Evolutionary conservation across 305 asterid species (phyloP), one percentile per base, ranked within the genome.

Genomic region (Plantago lanceolata): DNA sequence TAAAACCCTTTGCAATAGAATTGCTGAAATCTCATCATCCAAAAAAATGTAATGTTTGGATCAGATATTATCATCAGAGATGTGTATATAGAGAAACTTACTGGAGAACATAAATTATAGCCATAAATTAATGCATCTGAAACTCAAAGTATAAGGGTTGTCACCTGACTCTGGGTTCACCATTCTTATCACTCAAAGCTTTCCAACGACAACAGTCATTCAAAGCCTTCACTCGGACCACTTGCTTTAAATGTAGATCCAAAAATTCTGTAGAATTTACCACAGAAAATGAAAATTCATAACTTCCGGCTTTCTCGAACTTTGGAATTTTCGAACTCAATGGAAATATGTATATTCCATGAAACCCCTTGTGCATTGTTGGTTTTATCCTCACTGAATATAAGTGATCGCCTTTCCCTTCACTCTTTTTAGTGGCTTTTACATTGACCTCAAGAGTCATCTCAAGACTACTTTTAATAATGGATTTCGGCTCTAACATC

Each of bases 401-500:
- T 44, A 74, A n/a, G 72, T 74, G 79, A 5, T 1, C 6, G 26
- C 3, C 15, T 43, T 56, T 19, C 66, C 68, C 57, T 15, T 18
- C 66, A 48, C 60, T n/a, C n/a, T n/a, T n/a, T n/a, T n/a, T n/a
- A n/a, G n/a, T 58, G 54, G 49, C 65, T 33, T 17, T 40, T 43
- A 31, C 57, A 49, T 45, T 66, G 57, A 84, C 59, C 53, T 72
- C 53, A 14, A 86, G 59, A 45, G 13, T 53, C 86, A 89, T 84
- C 19, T 66, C 80, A 63, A 24, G 48, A 66, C 48, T 51, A 59
- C 74, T 82, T 66, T 68, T 74, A 45, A 74, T 64, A 37, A 84
- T 81, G 71, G 62, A 79, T 64, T 74, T 89, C 57, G 76, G 87
- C 51, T 86, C 83, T 74, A 81, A 58, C 66, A 68, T 79, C 61